These are phyloP conservation scores for Spathaspora boniae DNA, from an alignment of 805 yeast species.

Conservation along the genomic window DNA sequence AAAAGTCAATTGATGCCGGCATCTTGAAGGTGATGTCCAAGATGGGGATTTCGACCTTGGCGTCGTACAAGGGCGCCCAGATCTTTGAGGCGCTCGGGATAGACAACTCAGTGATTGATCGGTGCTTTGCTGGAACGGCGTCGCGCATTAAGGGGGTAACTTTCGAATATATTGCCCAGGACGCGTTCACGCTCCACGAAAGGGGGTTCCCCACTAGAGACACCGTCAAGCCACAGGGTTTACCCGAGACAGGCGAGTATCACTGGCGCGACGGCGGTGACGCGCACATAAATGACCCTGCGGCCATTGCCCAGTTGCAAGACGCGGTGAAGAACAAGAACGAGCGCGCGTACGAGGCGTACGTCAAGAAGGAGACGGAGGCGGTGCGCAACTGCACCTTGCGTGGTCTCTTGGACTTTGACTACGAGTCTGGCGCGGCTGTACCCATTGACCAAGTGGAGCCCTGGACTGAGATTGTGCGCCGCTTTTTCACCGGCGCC, in stretches of 20 bases:
- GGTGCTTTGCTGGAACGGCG: constrained; percentile 96
- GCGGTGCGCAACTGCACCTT: constrained; percentile 91
- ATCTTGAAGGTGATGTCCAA: constrained; percentile 96
- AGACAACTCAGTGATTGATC: constrained; percentile 90
- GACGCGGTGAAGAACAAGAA: constrained; percentile 98
- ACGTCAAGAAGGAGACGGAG: constrained; percentile 84
- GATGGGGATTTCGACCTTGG: constrained; percentile 98
- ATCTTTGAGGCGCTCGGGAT: constrained; percentile 96
- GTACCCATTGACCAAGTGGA: constrained; percentile 97
- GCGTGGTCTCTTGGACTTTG: constrained; percentile 91
- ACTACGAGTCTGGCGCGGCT: constrained; percentile 62
- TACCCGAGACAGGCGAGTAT: constrained; percentile 95
- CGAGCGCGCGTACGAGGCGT: constrained; percentile 86
- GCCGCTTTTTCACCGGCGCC: constrained; percentile 98
- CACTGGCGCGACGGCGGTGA: constrained; percentile 99
- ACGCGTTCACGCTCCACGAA: constrained; percentile 90
- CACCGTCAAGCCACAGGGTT: constrained; percentile 64
- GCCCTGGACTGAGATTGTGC: constrained; percentile 98
- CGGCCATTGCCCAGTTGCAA: constrained; percentile 91
- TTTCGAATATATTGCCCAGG: constrained; percentile 94
- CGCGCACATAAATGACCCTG: constrained; percentile 90
- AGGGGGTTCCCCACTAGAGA: constrained; percentile 82
- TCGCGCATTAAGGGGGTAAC: constrained; percentile 95
- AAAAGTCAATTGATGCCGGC: constrained; percentile 84
- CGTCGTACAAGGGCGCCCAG: constrained; percentile 99